Evolutionary conservation across 139 green algal species (phyloP), one percentile per base, ranked within the genome.

Genomic region (Haematococcus sp.): DNA sequence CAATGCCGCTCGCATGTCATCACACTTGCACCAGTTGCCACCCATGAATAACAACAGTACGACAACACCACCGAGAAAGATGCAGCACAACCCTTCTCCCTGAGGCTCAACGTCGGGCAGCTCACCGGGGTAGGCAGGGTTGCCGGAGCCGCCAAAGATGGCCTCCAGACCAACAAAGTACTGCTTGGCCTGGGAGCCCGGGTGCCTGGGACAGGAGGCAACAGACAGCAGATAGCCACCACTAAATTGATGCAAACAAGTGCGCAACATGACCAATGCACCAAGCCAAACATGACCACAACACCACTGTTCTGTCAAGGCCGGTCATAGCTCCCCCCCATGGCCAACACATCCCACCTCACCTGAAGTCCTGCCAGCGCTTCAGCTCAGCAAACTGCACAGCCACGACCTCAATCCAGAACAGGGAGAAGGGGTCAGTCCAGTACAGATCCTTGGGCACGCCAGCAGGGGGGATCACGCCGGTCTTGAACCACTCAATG

Each of bases 371-470:
- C 79, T 97, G 92, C 71, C 86, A 88, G 63, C 94, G 84, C 61
- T 83, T 81, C 15, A 98, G 91, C 89, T 99, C 95, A 67, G 93
- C 96, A 75, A 99, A 98, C 81, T 97, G 86, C 83, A 99, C 95
- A 32, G 88, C 60, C 34, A 98, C 84, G 40, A 96, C 83, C 89
- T 98, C 91, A 34, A 98, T 83, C 77, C 88, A 96, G 91, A 99
- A 99, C 31, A 99, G 88, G 28, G 87, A 88, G 83, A 94, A 96
- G 56, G 93, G 89, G 86, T 98, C 91, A 40, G 84, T 83, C 93
- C 95, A 97, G 90, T 95, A 98, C 40, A 49, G 40, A 66, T 81
- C 76, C 60, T 88, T 73, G 63, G 91, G 90, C 43, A 74, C 78
- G 64, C 90, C 91, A 17, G 67, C 69, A 67, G 94, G 91, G 0